Base-by-base conservation (phyloP, 257 asterid species). In the Jacaranda mimosifolia region DNA sequence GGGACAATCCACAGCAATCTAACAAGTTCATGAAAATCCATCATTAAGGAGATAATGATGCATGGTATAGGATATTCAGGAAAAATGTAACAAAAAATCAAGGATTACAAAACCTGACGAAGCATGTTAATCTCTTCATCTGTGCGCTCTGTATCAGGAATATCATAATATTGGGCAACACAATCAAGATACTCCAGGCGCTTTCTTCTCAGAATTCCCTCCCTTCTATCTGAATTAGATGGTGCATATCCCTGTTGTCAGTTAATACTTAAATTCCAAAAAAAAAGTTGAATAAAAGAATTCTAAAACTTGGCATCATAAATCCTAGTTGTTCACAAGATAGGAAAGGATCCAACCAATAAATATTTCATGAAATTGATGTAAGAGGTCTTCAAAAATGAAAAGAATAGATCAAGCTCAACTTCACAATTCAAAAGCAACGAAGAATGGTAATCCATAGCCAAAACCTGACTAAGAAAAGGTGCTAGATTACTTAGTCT, bases 231-330 rank as follows among this genome's bases (percentile, higher is more conserved):
- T 91, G 99, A 95, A 95, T 90, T 95, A 91, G 97, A 94, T 82
- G 99, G 99, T 90, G 99, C 99, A 95, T 95, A 95, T 89, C 98
- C 99, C 98, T 94, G 97, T 91, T 84, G 91, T 88, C 96, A 87
- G 98, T 89, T 86, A 84, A 85, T 88, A 51, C 78, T 89, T 81
- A 79, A 86, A 75, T 69, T 85, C 83, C 88, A 88, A 77, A 79
- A 70, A 68, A 80, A 73, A 52, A 77, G 15, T 70, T 45, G 62
- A 68, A 32, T 52, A 72, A 65, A 63, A 46, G 70, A 70, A 48
- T 12, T 15, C n/a, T 9, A 51, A 72, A 64, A 42, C 49, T 32
- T 35, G 45, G 60, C 66, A 63, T 21, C 51, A 70, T 38, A 26
- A 26, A 26, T 26, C 32, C 32, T 26, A 26, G 32, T 26, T 26